phyloP scores from a whole-genome alignment of 2,329 filamentous ascomycete genomes.

The Ramularia endophylla region DNA sequence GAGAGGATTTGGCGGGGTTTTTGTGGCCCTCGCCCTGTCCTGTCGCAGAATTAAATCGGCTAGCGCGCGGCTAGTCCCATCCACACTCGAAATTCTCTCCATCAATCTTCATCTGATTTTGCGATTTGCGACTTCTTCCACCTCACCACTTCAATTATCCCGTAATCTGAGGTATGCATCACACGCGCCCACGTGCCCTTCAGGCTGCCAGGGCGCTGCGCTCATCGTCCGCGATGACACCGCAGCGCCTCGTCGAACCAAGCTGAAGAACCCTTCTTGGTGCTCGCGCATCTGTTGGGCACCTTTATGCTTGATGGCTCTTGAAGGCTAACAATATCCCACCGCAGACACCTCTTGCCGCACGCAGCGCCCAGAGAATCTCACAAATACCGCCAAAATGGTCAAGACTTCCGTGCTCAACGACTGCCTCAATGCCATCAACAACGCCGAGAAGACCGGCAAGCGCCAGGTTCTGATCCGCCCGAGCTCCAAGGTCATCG shows the following conservation, averaged over 20 bases:
- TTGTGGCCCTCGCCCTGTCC: neutral
- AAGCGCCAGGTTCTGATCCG: slow-evolving; percentile 99
- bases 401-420: slow-evolving; percentile 99
- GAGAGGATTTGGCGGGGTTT: neutral
- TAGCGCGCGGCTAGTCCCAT: too few species aligned
- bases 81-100: neutral
- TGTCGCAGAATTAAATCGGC: neutral
- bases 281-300: slow-evolving; percentile 50
- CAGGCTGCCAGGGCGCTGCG: slow-evolving; percentile 45
- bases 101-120: neutral
- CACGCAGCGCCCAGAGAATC: slow-evolving; percentile 70
- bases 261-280: slow-evolving; percentile 61
- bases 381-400: slow-evolving; percentile 75
- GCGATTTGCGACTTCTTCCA: neutral
- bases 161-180: slow-evolving; percentile 31
- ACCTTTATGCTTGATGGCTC: slow-evolving; percentile 59
- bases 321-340: slow-evolving; percentile 53
- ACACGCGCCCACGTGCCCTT: slow-evolving; percentile 38
- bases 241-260: slow-evolving; percentile 45
- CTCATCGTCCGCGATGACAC: slow-evolving; percentile 40
- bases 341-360: slow-evolving; percentile 56
- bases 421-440: slow-evolving; percentile 81
- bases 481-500: slow-evolving; percentile 98
- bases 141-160: slow-evolving; percentile 7
- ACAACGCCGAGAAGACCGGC: slow-evolving; percentile 99